phyloP scores from a whole-genome alignment of 2,329 filamentous ascomycete genomes.

The Lecanosticta acicola region DNA sequence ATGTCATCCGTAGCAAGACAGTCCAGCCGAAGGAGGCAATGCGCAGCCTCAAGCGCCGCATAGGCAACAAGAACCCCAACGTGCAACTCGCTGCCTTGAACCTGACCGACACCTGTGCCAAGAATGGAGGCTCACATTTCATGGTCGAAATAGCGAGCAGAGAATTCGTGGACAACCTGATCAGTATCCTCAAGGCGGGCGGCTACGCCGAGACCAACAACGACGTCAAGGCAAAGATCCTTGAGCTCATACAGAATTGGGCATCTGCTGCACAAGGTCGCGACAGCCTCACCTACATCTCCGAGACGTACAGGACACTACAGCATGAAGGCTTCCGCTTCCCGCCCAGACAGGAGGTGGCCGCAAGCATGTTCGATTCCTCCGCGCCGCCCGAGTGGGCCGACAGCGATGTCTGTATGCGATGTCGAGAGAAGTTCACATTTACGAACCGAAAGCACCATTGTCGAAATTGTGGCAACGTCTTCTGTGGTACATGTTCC shows the following conservation, averaged over 20 bases:
- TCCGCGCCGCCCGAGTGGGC: constrained; percentile 97
- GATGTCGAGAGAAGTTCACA: constrained; percentile 88
- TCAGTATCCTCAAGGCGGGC: constrained; percentile 78
- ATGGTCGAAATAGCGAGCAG: constrained; percentile 90
- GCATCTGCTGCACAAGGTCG: constrained; percentile 81
- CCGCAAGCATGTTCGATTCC: constrained; percentile 97
- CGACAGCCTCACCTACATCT: constrained; percentile 76
- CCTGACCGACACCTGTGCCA: constrained; percentile 95
- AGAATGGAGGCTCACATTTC: constrained; percentile 95
- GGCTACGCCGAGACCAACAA: constrained; percentile 69
- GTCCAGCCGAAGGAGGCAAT: constrained; percentile 97
- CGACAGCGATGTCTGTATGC: constrained; percentile 97
- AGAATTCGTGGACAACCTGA: constrained; percentile 97
- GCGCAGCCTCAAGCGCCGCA: constrained; percentile 87
- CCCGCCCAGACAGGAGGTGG: constrained; percentile 75
- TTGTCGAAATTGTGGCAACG: constrained; percentile 94
- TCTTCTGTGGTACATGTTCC: constrained; percentile 93
- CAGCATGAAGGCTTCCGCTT: constrained; percentile 85
- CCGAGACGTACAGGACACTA: constrained; percentile 76
- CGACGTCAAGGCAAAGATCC: constrained; percentile 81
- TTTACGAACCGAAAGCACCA: constrained; percentile 99
- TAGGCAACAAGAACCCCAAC: constrained; percentile 97
- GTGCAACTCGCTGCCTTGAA: constrained; percentile 91
- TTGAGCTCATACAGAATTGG: constrained; percentile 92
- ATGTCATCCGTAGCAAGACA: constrained; percentile 93